Evolutionary conservation across 176 grass and related monocot genomes (phyloP).

Genomic region (Puccinellia tenuiflora): DNA sequence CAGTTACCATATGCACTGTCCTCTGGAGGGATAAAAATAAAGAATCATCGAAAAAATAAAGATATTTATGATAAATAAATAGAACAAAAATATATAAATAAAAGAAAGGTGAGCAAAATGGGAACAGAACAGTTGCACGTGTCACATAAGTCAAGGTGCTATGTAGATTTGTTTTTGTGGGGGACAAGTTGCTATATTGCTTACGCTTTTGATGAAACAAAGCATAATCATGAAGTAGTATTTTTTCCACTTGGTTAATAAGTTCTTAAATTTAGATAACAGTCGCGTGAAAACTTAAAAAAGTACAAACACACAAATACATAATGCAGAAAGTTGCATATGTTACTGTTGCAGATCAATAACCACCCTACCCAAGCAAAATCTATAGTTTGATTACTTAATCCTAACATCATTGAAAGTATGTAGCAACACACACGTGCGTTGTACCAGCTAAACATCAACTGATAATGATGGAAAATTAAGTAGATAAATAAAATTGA

Average conservation of each 20-base stretch:
- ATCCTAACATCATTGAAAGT: not conserved
- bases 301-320: not conserved
- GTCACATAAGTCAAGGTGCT: not conserved
- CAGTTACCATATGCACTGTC: not conserved
- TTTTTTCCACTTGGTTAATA: not conserved
- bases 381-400: not conserved
- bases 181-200: not conserved
- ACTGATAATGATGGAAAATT: not conserved
- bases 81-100: not conserved
- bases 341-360: not conserved
- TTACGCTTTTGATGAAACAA: not conserved
- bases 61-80: not conserved
- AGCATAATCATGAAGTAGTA: not conserved
- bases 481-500: not conserved
- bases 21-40: not conserved
- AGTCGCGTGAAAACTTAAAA: not conserved
- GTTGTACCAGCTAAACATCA: constrained; percentile 1
- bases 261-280: not conserved
- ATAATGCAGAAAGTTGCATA: not conserved
- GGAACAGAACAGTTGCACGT: not conserved
- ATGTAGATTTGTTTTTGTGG: not conserved
- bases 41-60: not conserved
- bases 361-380: not conserved
- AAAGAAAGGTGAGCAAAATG: not conserved
- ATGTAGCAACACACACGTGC: not conserved